Evolutionary conservation across 148 eudicot species (phyloP), one percentile per base, ranked within the genome.

Genomic region (Simmondsia chinensis): DNA sequence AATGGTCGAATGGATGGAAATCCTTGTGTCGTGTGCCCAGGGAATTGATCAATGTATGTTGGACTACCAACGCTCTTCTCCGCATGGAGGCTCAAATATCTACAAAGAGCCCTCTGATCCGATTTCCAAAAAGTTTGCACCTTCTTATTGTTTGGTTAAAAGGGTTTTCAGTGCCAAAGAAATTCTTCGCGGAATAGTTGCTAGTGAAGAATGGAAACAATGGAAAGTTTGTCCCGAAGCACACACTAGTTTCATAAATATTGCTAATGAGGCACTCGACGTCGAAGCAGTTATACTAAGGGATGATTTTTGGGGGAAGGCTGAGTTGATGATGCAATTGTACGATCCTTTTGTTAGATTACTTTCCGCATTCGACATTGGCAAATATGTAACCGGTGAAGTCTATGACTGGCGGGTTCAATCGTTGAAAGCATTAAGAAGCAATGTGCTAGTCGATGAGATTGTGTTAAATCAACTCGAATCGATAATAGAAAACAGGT

Each of bases 151-250:
- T 30, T 14, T 49, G 13, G 65, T 71, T 17, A 46, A 52, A 33
- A 61, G 16, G 37, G 28, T 71, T 18, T 25, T 43, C 8, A 41
- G 50, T 12, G 54, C 16, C 12, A 52, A 57, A 49, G 21, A 25
- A 14, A 29, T 51, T 32, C 46, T 66, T 33, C 22, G 15, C 8
- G 64, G 54, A 13, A 27, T 57, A 29, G 47, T 71, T 48, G 29
- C 21, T 14, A 43, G 50, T 22, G 59, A 71, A 33, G 64, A 71
- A 27, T 71, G 76, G 76, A 71, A 71, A 56, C 57, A 52, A 21
- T 57, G 65, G 69, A 61, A 46, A 45, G 22, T 39, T 18, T 7
- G 33, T 17, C n/a, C n/a, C n/a, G n/a, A n/a, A n/a, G n/a, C n/a
- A n/a, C n/a, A n/a, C n/a, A n/a, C n/a, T n/a, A n/a, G n/a, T n/a